Evolutionary conservation across 345 rosid species (phyloP).

Genomic region (Melaleuca quinquenervia): DNA sequence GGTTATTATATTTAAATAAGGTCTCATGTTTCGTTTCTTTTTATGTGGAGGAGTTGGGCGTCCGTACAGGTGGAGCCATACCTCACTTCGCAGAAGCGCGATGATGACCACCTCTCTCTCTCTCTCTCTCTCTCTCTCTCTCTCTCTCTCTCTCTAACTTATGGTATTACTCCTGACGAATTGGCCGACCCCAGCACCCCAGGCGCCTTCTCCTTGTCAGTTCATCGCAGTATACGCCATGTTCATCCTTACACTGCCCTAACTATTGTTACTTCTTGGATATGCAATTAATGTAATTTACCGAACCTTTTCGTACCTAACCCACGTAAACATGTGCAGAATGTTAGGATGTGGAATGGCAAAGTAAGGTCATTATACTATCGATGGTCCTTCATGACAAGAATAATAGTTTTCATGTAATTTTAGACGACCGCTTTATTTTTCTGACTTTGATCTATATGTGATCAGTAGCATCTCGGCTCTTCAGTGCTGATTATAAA

Average conservation of each 20-base stretch:
- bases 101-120: not conserved
- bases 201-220: not conserved
- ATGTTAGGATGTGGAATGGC: no score
- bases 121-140: not conserved
- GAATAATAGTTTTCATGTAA: no score
- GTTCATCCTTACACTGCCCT: not conserved
- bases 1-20: not conserved
- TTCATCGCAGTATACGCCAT: not conserved
- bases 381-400: no score
- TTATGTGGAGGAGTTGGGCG: not conserved
- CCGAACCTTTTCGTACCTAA: accelerated
- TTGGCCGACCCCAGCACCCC: not conserved
- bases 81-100: not conserved
- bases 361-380: no score
- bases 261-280: not conserved
- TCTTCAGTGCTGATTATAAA: not conserved
- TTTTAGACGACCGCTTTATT: no score
- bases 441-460: no score
- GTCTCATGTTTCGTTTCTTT: not conserved
- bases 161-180: not conserved
- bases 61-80: not conserved
- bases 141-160: not conserved
- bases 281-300: not conserved
- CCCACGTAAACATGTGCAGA: not conserved
- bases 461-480: not conserved